phyloP scores from a whole-genome alignment of 805 yeast genomes.

The Starmerella gropengiesseri region DNA sequence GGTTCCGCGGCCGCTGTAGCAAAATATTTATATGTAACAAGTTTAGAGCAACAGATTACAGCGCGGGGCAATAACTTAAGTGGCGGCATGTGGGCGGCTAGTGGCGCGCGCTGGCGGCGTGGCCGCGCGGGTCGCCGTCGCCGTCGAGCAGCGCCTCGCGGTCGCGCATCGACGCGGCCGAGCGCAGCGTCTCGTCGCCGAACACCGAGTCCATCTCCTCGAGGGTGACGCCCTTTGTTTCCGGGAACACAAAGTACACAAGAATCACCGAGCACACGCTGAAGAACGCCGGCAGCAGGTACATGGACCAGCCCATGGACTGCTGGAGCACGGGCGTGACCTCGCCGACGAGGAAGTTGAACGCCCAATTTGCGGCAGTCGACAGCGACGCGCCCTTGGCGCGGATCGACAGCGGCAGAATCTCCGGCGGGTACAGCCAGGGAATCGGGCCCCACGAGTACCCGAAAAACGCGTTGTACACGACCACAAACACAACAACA shows the following conservation, averaged over 20 bases:
- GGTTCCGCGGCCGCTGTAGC: not conserved
- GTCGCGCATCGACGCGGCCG: slow-evolving; percentile 18
- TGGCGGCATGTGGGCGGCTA: no score
- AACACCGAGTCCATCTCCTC: slow-evolving; percentile 90
- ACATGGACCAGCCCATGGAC: slow-evolving; percentile 63
- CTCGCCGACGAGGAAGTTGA: slow-evolving; percentile 85
- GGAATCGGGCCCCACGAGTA: slow-evolving; percentile 92
- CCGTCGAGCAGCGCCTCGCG: slow-evolving; percentile 9
- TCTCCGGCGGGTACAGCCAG: slow-evolving; percentile 80
- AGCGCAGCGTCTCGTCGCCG: slow-evolving; percentile 45
- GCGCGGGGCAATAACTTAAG: no score
- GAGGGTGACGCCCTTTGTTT: slow-evolving; percentile 75
- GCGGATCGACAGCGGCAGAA: slow-evolving; percentile 71
- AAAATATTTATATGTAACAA: no score
- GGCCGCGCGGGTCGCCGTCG: not conserved
- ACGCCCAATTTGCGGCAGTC: slow-evolving; percentile 88
- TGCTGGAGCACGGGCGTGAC: slow-evolving; percentile 80
- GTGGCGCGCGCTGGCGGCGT: not conserved
- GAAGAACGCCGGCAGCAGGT: slow-evolving; percentile 68
- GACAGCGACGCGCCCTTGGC: slow-evolving; percentile 85
- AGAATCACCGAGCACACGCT: slow-evolving; percentile 64
- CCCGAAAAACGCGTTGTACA: slow-evolving; percentile 74
- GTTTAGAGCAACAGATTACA: no score
- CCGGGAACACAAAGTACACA: slow-evolving; percentile 70
- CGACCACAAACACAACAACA: slow-evolving; percentile 66